Percentiles rank a stretch among this genome's conserved stretches.
Conservation (phyloP, 805 yeast genomes). For the Wickerhamiella occidentalis region DNA sequence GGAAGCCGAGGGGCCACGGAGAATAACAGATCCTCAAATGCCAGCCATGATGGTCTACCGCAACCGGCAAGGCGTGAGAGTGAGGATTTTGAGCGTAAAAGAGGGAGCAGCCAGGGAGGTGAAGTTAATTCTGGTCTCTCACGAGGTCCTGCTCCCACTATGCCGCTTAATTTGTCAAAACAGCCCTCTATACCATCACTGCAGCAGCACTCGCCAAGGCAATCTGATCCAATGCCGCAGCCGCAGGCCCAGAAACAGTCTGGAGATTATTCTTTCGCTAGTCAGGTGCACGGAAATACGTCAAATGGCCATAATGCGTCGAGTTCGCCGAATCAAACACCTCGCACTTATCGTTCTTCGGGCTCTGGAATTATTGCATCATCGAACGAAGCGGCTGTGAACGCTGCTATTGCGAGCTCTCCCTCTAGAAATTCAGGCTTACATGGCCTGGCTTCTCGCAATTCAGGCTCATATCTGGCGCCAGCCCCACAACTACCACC, state of each 20-base stretch:
- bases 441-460: not conserved
- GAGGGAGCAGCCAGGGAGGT: not conserved
- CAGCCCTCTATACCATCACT: not conserved
- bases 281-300: too few species aligned
- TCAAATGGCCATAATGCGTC: too few species aligned
- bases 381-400: not conserved
- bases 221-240: not conserved
- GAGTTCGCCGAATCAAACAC: too few species aligned
- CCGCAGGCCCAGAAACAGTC: not conserved
- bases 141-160: not conserved
- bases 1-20: not conserved
- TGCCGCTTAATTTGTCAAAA: not conserved
- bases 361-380: not conserved
- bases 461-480: not conserved
- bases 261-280: not conserved
- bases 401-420: not conserved
- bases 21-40: not conserved
- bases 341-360: not conserved
- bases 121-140: not conserved
- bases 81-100: not conserved
- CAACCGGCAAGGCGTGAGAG: not conserved
- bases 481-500: too few species aligned
- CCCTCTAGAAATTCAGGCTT: too few species aligned
- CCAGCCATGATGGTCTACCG: not conserved
- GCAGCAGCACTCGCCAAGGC: too few species aligned